phyloP scores from a whole-genome alignment of 257 asterid genomes.

The Ballota nigra region DNA sequence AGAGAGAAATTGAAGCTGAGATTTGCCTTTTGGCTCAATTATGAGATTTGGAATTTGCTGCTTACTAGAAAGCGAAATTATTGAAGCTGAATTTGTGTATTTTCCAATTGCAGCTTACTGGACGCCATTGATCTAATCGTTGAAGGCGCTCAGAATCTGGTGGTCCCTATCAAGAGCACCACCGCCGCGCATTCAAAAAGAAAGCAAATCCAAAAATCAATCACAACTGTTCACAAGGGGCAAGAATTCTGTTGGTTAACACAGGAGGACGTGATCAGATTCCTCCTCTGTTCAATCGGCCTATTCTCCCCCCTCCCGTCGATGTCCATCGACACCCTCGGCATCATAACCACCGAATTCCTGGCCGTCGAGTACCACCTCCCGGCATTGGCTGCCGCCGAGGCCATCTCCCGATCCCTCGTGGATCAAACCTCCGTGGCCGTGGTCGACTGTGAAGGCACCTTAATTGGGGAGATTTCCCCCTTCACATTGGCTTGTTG shows the following conservation, averaged over 20 bases:
- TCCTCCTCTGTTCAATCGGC: constrained; percentile 68
- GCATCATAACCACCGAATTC: constrained; percentile 44
- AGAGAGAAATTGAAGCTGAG: neutral
- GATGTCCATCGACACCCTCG: constrained; percentile 61
- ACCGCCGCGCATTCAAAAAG: constrained; percentile 32
- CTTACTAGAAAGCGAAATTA: too few species aligned
- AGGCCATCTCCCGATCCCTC: constrained; percentile 42
- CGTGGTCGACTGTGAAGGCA: constrained; percentile 53
- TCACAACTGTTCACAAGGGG: constrained; percentile 52
- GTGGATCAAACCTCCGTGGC: constrained; percentile 78
- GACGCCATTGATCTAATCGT: constrained; percentile 71
- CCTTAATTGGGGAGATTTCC: constrained; percentile 67
- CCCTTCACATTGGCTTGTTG: constrained; percentile 62
- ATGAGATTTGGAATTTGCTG: neutral
- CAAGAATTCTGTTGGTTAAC: constrained; percentile 82
- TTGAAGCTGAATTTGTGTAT: neutral
- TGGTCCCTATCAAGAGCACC: constrained; percentile 41
- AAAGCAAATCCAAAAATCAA: constrained; percentile 42
- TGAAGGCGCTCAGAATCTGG: constrained; percentile 65
- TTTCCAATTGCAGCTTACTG: constrained; percentile 47
- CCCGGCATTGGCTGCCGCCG: constrained; percentile 44
- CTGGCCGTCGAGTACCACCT: constrained; percentile 44
- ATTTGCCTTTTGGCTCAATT: neutral
- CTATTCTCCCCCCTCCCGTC: constrained; percentile 62
- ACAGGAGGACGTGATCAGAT: constrained; percentile 72